Evolutionary conservation across 1,284 basidiomycete species (phyloP).

Genomic region (Takashimella koratensis): DNA sequence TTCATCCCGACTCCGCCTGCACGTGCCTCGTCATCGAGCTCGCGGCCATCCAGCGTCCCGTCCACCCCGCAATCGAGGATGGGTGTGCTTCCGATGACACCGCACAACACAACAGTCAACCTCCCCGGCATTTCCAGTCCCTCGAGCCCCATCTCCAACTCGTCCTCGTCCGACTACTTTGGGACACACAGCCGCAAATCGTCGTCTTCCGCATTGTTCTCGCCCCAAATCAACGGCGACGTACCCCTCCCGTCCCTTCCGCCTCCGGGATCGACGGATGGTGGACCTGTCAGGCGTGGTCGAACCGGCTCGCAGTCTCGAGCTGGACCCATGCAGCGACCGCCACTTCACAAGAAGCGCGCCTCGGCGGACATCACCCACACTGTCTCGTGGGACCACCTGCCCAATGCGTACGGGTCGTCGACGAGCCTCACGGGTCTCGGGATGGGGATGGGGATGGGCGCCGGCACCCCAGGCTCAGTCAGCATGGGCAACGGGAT

Average conservation of each 20-base stretch:
- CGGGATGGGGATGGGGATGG: neutral
- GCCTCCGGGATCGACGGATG: constrained; percentile 25
- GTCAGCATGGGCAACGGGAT: neutral
- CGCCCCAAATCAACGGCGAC: constrained; percentile 25
- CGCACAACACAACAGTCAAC: constrained; percentile 26
- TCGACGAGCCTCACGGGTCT: neutral
- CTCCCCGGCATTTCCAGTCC: constrained; percentile 35
- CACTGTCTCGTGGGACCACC: constrained; percentile 16
- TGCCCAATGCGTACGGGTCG: constrained; percentile 10
- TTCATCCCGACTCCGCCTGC: constrained; percentile 13
- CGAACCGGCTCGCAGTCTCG: constrained; percentile 34
- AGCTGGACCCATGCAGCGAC: constrained; percentile 28
- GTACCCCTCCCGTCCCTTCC: constrained; percentile 18
- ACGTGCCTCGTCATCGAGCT: constrained; percentile 7
- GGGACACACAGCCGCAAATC: constrained; percentile 36
- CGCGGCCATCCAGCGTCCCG: constrained; percentile 30
- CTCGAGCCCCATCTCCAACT: constrained; percentile 33
- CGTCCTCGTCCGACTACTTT: constrained; percentile 41
- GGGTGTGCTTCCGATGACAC: constrained; percentile 47
- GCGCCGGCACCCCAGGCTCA: neutral
- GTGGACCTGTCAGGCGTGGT: constrained; percentile 38
- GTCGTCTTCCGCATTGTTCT: constrained; percentile 36
- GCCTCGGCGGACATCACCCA: constrained; percentile 22
- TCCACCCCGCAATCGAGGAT: constrained; percentile 39
- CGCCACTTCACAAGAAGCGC: constrained; percentile 31